These are phyloP conservation scores for Kwoniella botswanensis DNA, from an alignment of 768 basidiomycete species.

Conservation along the genomic window DNA sequence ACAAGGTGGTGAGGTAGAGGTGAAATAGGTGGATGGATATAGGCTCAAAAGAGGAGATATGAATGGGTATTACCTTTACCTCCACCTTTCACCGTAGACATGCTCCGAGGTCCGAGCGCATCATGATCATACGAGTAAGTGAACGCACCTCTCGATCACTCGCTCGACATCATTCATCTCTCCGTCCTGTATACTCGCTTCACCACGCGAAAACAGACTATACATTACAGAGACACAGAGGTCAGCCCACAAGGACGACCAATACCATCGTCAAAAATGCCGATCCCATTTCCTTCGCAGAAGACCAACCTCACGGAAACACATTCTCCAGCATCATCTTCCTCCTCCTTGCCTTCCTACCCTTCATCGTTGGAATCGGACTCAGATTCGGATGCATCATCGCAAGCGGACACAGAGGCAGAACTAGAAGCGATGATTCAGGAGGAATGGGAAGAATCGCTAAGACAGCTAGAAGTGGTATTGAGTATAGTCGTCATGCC, in stretches of 20 bases:
- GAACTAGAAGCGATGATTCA: conserved; percentile 63
- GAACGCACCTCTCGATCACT: too few species aligned
- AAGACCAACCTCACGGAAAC: neutral
- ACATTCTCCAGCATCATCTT: conserved; percentile 41
- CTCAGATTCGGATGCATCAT: conserved; percentile 12
- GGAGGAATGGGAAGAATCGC: conserved; percentile 90
- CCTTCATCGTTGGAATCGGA: conserved; percentile 62
- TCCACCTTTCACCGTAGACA: neutral
- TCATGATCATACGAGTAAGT: neutral
- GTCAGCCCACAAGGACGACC: too few species aligned
- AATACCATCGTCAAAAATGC: conserved; percentile 9
- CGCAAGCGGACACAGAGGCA: conserved; percentile 65
- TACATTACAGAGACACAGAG: too few species aligned
- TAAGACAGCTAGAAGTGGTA: conserved; percentile 81
- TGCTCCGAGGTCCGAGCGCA: neutral
- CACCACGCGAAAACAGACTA: too few species aligned
- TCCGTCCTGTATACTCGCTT: too few species aligned
- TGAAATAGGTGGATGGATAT: neutral
- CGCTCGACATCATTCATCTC: too few species aligned
- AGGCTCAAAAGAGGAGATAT: neutral
- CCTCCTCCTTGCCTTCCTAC: conserved; percentile 61
- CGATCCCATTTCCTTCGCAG: conserved; percentile 35
- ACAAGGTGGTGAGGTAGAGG: neutral
- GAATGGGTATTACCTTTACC: neutral
- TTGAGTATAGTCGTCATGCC: conserved; percentile 80